Base-by-base conservation (phyloP, 2,329 filamentous ascomycete species). In the Phialocephala sp. region DNA sequence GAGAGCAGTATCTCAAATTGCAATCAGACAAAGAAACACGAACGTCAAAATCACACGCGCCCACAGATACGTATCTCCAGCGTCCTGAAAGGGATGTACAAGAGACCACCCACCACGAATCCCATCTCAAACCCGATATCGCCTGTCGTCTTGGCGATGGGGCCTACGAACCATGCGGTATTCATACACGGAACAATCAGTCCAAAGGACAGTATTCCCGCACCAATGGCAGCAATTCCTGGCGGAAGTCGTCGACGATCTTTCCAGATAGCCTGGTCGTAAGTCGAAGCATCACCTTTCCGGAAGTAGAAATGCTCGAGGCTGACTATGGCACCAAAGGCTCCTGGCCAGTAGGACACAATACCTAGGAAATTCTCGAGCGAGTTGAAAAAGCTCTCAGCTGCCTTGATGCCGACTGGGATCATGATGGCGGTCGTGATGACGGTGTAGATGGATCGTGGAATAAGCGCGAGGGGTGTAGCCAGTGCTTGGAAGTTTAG, bases 301-400 rank as follows among this genome's bases (percentile, higher is more conserved):
- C 85, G 85, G 80, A 89, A 91, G 71, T 89, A 72, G 72, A 91
- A 85, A 77, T 91, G 89, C 63, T 92, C 89, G 1, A 81, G 79
- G 18, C 91, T 75, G 0, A 84, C 80, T 67, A 91, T 85, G 59
- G 84, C 87, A 67, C 85, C 84, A 78, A 91, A 92, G 70, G 91
- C 89, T 57, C 88, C 86, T 9, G 91, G 81, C 89, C 89, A 92
- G 80, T 91, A 92, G 2, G 84, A 84, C 66, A 87, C 86, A 60
- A 88, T 75, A 63, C 84, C 77, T 83, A 92, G 88, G 77, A 91
- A 91, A 76, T 90, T 89, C 74, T 89, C 83, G 18, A 91, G 63
- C 1, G 66, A 65, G 1, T 56, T 39, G 61, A 88, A 86, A 78
- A 89, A 89, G 63, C 82, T 78, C 57, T 79, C 77, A 1, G 86